Evolutionary conservation across 2,329 filamentous ascomycete genomes (phyloP), one percentile per base, ranked within the genome.

Genomic region (Dactylonectria macrodidyma): DNA sequence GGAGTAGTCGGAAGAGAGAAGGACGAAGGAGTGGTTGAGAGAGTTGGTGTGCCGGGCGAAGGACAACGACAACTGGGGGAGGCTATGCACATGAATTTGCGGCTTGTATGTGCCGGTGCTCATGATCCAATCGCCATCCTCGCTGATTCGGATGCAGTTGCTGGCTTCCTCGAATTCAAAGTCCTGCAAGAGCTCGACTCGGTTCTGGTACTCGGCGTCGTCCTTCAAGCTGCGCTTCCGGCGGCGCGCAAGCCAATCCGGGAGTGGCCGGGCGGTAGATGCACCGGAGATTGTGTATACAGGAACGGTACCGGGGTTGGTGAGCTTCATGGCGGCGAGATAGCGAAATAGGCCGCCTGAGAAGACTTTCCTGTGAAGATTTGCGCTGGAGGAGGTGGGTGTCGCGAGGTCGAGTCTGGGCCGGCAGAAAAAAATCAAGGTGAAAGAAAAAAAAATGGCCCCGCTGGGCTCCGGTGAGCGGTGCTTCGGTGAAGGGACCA

Each of bases 121-220:
- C 93, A 98, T 96, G 47, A 96, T 90, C 95, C 96, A 99, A 79
- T 98, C 92, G 56, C 95, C 95, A 88, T 99, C 96, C 66, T 97
- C 95, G 75, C 94, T 97, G 70, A 96, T 90, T 57, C 94, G 90
- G 70, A 99, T 90, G 79, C 95, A 98, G 73, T 92, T 90, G 78
- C 95, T 97, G 47, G 97, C 95, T 82, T 97, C 95, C 77, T 98
- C 95, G 77, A 99, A 98, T 78, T 97, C 95, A 81, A 99, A 99
- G 79, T 99, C 96, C 78, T 99, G 96, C 44, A 99, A 88, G 65
- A 99, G 87, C 81, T 99, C 96, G 75, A 99, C 92, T 72, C 96
- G 92, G 80, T 95, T 97, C 71, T 95, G 92, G 82, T 95, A 98
- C 79, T 98, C 95, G 67, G 93, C 87, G 78, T 98, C 95, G 73